Base-by-base conservation (phyloP, 352 stramenopile species). In the Pythium utonaiense region DNA sequence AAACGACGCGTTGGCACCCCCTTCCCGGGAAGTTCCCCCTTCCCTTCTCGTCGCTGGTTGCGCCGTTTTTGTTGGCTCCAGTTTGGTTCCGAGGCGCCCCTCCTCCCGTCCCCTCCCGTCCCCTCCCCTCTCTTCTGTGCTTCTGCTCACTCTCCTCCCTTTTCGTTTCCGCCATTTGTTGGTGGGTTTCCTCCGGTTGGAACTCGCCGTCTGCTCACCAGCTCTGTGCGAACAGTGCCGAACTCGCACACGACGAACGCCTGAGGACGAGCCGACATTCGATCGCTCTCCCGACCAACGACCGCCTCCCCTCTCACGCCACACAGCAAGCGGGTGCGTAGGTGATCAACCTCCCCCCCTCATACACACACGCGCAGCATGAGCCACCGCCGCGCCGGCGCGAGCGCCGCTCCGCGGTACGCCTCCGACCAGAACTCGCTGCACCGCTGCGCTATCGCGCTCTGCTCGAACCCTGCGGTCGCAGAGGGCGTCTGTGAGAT, bases 391-490 rank as follows among this genome's bases (percentile, higher is more conserved):
- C 67, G 67, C 14, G 31, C 47, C 12, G 53, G 42, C n/a, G 47
- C 22, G 22, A 36, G 27, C 13, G 33, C 33, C 17, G 64, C 64
- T 16, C 41, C 54, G 27, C 65, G 65, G 31, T 62, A 55, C 40
- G 41, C 66, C 31, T 27, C 30, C 53, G 68, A 77, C 52, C 69
- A 73, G 42, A 87, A 76, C 69, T 85, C 77, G 28, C 77, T 92
- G 22, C 83, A 92, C 57, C 81, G 83, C 28, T 93, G 83, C 64
- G 80, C 77, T 27, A 84, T 93, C 58, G 80, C 77, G 36, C 66
- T 93, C 17, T 93, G 83, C 73, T 85, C 83, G 9, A 84, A 91
- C 62, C 78, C 85, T 16, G 81, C 83, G 16, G 78, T 90, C 34
- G 80, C 83, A 10, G 74, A 91, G 53, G 80, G 81, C 33, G 80